Conservation (phyloP, 768 basidiomycete genomes). For the Lepiota venenata region DNA sequence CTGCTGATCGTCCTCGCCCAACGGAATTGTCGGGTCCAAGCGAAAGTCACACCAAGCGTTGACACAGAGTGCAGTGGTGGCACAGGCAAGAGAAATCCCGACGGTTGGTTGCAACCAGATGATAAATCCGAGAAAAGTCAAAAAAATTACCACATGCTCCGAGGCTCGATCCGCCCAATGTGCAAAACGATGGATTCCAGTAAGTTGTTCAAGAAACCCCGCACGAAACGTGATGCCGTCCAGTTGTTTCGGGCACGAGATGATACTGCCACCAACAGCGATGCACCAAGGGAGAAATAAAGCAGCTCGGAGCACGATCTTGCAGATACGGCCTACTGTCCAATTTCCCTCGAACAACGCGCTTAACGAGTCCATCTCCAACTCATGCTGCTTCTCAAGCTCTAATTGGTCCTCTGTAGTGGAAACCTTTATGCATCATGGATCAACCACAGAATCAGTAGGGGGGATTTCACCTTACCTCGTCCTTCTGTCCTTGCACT, state of each 20-base stretch:
- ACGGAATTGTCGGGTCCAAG: slow-evolving; percentile 27
- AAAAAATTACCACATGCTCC: slow-evolving; percentile 35
- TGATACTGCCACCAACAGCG: slow-evolving; percentile 38
- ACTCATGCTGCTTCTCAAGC: background rate
- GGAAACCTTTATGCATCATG: background rate
- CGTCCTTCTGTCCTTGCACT: background rate
- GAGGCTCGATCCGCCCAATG: slow-evolving; percentile 37
- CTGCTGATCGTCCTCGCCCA: slow-evolving; percentile 41
- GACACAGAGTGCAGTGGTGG: slow-evolving; percentile 22
- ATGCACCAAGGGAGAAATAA: slow-evolving; percentile 45
- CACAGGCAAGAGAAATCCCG: slow-evolving; percentile 21
- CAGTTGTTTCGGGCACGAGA: slow-evolving; percentile 34
- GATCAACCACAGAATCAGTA: background rate
- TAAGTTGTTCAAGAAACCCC: slow-evolving; percentile 26
- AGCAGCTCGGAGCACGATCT: slow-evolving; percentile 18
- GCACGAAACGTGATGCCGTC: slow-evolving; percentile 31
- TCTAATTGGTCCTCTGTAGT: background rate
- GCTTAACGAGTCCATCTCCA: background rate
- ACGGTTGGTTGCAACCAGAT: slow-evolving; percentile 23
- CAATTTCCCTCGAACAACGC: background rate
- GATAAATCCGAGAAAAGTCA: slow-evolving; percentile 23
- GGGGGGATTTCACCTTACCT: background rate
- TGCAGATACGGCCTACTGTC: background rate
- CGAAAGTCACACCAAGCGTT: slow-evolving; percentile 36
- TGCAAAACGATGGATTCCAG: slow-evolving; percentile 36